These are phyloP conservation scores for Dactylellina leptospora DNA, from an alignment of 2,329 filamentous ascomycete genomes.

Conservation along the genomic window DNA sequence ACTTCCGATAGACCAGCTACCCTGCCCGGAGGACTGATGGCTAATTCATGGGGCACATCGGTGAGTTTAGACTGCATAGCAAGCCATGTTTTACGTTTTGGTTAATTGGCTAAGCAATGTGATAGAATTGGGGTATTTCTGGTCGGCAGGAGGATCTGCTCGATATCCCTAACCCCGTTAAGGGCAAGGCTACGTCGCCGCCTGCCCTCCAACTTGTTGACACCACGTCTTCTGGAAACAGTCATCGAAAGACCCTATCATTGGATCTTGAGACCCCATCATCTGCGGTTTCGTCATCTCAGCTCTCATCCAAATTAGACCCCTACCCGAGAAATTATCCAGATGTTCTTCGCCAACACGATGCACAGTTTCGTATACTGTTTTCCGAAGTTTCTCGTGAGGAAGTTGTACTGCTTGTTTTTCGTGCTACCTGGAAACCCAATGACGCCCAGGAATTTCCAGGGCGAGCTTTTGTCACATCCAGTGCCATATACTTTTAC, in stretches of 20 bases:
- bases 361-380: constrained; percentile 89
- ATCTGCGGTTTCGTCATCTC: background rate
- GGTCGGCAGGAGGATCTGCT: constrained; percentile 1
- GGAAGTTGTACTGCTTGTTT: constrained; percentile 75
- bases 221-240: constrained; percentile 40
- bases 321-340: constrained; percentile 79
- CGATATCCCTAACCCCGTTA: constrained; percentile 52
- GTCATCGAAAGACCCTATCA: constrained; percentile 68
- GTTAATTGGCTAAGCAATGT: background rate
- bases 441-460: constrained; percentile 80
- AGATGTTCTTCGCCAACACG: constrained; percentile 80
- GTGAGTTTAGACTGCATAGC: background rate
- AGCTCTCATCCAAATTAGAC: constrained; percentile 1
- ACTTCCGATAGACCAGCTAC: constrained; percentile 8
- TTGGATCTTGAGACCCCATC: constrained; percentile 63
- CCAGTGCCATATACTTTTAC: constrained; percentile 91
- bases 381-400: constrained; percentile 78
- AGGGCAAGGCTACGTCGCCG: constrained; percentile 51
- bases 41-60: constrained; percentile 49
- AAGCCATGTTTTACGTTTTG: background rate
- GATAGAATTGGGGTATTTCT: constrained; percentile 42
- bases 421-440: constrained; percentile 87
- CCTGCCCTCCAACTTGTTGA: constrained; percentile 57
- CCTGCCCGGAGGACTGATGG: constrained; percentile 40
- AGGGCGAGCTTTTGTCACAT: constrained; percentile 86